Evolutionary conservation across 2,329 filamentous ascomycete species (phyloP).

Genomic region (Dryadomyces quercus-mongolicae): DNA sequence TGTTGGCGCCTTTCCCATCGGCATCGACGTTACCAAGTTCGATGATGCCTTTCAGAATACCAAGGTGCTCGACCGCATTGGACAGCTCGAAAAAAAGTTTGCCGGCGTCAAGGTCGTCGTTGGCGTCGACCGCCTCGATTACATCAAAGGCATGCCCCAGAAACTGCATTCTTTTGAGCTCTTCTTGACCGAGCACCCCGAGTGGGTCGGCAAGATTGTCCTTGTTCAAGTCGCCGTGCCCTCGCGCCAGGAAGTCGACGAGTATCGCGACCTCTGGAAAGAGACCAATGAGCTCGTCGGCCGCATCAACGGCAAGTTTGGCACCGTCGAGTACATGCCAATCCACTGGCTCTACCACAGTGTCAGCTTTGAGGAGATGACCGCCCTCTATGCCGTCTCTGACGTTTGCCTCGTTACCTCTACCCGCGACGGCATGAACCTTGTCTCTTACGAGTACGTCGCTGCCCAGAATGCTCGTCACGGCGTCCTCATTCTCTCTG

Average conservation of each 20-base stretch:
- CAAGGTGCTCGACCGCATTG: conserved; percentile 79
- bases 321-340: conserved; percentile 96
- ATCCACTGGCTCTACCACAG: conserved; percentile 98
- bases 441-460: conserved; percentile 97
- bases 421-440: conserved; percentile 97
- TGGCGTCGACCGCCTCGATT: conserved; percentile 90
- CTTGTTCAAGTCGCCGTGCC: conserved; percentile 93
- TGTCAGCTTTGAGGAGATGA: conserved; percentile 86
- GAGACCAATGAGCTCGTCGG: conserved; percentile 96
- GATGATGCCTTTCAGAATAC: conserved; percentile 76
- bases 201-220: conserved; percentile 96
- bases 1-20: conserved; percentile 92
- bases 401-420: conserved; percentile 89
- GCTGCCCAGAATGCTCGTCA: conserved; percentile 83
- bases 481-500: conserved; percentile 87
- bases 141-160: conserved; percentile 97
- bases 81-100: conserved; percentile 76
- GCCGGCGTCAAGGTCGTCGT: conserved; percentile 94
- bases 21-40: conserved; percentile 96
- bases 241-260: conserved; percentile 88
- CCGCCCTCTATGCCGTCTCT: conserved; percentile 82
- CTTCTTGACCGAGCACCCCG: conserved; percentile 90
- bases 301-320: conserved; percentile 92
- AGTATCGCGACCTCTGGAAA: conserved; percentile 91
- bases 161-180: conserved; percentile 95